Base-by-base conservation (phyloP, 306 rosid species). In the Quercus glauca region DNA sequence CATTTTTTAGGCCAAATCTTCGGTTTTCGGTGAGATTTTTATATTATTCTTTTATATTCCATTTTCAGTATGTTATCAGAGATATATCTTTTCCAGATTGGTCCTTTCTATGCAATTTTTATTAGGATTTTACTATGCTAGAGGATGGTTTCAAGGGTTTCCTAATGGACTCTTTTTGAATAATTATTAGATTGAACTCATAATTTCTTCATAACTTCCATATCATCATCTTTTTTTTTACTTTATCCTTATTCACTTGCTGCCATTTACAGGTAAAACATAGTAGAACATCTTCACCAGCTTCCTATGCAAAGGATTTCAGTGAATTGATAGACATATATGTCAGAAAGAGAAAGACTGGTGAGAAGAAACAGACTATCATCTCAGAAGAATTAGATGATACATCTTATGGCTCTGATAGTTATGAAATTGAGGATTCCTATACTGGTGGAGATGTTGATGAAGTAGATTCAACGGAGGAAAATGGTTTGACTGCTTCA, bases 1-100 rank as follows among this genome's bases (percentile, higher is more conserved):
- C 99, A 59, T 94, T 94, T 84, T 94, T 92, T 72, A 84, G 97
- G 68, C 81, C 97, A 75, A 94, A 94, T 79, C 83, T 94, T 67
- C 81, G 90, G 61, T 92, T 94, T 79, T 86, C 26, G 77, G 97
- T 94, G 82, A 92, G 97, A 86, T 79, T 81, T 29, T 70, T 58
- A 49, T 67, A 0, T 18, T 75, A 21, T 21, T n/a, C 67, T 49
- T 57, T 41, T 49, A 49, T 49, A 17, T 49, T 49, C 17, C 53
- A 49, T 12, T 49, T 49, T 49, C 53, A 35, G 31, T 17, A 4
- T 75, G 41, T 28, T 26, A 6, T 35, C 2, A 3, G 70, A 31
- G 13, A 64, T 29, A 2, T 28, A 13, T 28, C 3, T 23, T 61
- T 26, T 25, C 35, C 17, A 14, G 43, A 10, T 52, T 7, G 61